Conservation (phyloP, 306 rosid genomes). For the Medicago lupulina region DNA sequence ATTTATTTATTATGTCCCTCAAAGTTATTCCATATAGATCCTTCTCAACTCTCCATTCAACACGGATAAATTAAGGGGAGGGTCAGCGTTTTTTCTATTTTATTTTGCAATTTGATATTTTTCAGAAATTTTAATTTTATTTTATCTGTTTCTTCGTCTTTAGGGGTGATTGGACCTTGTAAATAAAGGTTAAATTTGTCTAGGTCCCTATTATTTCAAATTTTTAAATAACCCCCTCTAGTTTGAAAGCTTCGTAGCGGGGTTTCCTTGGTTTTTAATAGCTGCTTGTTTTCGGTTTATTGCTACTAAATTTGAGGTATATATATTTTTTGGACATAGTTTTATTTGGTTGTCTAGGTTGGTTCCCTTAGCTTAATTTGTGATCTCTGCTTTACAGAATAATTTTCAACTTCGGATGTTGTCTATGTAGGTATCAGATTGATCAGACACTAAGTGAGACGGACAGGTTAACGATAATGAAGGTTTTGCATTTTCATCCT, state of each 20-base stretch:
- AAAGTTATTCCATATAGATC: constrained; percentile 3
- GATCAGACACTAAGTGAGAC: constrained; percentile 59
- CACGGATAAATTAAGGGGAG: constrained; percentile 17
- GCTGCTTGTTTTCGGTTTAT: constrained; percentile 14
- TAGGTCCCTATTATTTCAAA: constrained; percentile 19
- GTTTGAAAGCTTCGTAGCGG: not conserved
- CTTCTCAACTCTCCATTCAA: constrained; percentile 29
- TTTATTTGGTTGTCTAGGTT: constrained; percentile 31
- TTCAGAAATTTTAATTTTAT: not conserved
- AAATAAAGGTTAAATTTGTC: not conserved
- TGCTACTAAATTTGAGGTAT: constrained; percentile 16
- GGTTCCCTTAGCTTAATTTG: constrained; percentile 18
- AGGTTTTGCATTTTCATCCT: constrained; percentile 80
- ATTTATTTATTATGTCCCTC: constrained; percentile 12
- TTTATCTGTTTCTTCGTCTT: not conserved
- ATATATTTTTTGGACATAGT: constrained; percentile 24
- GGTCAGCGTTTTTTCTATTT: not conserved
- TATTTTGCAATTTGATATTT: not conserved
- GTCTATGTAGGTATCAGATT: constrained; percentile 64
- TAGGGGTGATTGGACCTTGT: not conserved
- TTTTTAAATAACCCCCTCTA: not conserved
- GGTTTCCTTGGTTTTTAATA: not conserved
- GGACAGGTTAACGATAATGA: constrained; percentile 65
- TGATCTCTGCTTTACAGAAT: constrained; percentile 31
- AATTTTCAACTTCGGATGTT: constrained; percentile 30